These are phyloP conservation scores for Botrytis porri DNA, from an alignment of 2,329 filamentous ascomycete genomes.

Conservation along the genomic window DNA sequence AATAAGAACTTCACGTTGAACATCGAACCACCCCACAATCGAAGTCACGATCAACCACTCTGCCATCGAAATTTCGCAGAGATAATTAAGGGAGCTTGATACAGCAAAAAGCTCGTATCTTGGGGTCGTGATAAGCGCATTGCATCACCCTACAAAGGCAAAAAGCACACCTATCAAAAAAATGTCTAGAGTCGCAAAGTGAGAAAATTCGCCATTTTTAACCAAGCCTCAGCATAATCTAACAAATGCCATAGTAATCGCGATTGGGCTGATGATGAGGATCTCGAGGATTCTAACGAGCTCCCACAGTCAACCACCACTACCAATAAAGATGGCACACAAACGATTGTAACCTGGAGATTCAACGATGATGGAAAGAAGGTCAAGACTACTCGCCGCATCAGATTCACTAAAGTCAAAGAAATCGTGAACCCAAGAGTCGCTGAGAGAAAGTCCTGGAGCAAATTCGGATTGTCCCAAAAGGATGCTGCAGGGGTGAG, in stretches of 20 bases:
- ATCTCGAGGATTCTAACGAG: constrained; percentile 62
- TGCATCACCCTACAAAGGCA: constrained; percentile 16
- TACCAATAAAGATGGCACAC: constrained; percentile 97
- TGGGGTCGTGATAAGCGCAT: neutral
- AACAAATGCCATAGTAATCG: constrained; percentile 31
- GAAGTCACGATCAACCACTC: constrained; percentile 13
- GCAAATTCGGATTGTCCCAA: constrained; percentile 88
- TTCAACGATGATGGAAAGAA: constrained; percentile 93
- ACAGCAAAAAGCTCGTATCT: constrained; percentile 1
- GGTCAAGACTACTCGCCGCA: constrained; percentile 94
- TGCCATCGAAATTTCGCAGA: constrained; percentile 13
- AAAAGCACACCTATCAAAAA: constrained; percentile 2
- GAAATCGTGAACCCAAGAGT: constrained; percentile 95
- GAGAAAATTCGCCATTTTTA: constrained; percentile 30
- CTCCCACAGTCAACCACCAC: constrained; percentile 86
- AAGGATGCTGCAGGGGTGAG: constrained; percentile 70
- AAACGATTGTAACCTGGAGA: constrained; percentile 87
- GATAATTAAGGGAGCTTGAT: constrained; percentile 1
- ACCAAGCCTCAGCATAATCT: constrained; percentile 20
- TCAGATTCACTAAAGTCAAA: constrained; percentile 87
- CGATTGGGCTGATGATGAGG: constrained; percentile 92
- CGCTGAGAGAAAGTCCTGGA: constrained; percentile 88
- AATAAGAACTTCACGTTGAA: constrained; percentile 18
- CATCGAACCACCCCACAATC: constrained; percentile 18
- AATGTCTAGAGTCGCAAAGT: constrained; percentile 49